Percentiles rank a stretch among this genome's conserved stretches.
Evolutionary conservation across 2,329 filamentous ascomycete species (phyloP).

Genomic region (Cryphonectria nitschkei): DNA sequence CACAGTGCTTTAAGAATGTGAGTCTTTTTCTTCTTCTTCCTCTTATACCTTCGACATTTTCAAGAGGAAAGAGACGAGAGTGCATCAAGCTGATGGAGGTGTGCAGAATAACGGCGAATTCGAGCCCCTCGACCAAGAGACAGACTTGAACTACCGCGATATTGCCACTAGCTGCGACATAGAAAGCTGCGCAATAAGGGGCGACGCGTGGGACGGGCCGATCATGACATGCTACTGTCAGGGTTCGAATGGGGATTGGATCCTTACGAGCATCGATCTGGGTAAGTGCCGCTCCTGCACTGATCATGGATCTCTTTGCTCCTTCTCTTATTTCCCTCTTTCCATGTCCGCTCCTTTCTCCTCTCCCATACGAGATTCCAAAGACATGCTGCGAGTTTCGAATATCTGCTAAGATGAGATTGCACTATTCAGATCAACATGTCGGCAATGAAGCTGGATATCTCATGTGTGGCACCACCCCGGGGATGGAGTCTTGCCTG

Average conservation of each 20-base stretch:
- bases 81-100: background rate
- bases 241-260: background rate
- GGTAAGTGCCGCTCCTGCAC: conserved; percentile 10
- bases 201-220: conserved; percentile 22
- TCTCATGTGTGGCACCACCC: conserved; percentile 11
- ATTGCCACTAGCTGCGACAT: conserved; percentile 16
- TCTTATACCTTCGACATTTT: no score
- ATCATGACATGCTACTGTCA: conserved; percentile 23
- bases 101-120: conserved; percentile 16
- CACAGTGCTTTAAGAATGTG: conserved; percentile 27
- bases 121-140: background rate
- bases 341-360: no score
- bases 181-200: conserved; percentile 24
- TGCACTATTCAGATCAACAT: background rate
- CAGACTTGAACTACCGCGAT: background rate
- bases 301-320: background rate
- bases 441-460: conserved; percentile 19
- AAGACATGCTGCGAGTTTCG: background rate
- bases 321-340: background rate
- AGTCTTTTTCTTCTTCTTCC: background rate
- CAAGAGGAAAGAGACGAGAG: no score
- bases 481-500: conserved; percentile 13
- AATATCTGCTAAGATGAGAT: background rate
- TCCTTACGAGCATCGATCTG: conserved; percentile 17
- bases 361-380: background rate